Base-by-base conservation (phyloP, 768 basidiomycete genomes). In the Boletales sp. region DNA sequence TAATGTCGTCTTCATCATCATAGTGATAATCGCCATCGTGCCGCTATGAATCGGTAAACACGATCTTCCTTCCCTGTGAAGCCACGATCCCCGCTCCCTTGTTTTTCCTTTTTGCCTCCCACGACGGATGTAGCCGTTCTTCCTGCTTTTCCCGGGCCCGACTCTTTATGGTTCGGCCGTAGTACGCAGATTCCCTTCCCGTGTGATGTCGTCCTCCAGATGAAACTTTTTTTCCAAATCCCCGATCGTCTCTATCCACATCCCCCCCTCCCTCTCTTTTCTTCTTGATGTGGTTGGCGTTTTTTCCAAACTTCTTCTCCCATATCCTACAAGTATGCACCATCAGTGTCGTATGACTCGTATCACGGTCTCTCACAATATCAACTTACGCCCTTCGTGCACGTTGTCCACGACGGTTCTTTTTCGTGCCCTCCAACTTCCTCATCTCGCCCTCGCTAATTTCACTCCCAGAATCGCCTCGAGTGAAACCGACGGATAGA, bases 261-360 rank as follows among this genome's bases (percentile, higher is more conserved):
- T 37, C 35, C 31, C 57, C 59, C 42, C 58, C 27, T 42, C 44
- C 45, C 45, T 38, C 48, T 48, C 69, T 70, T 38, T 60, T 67
- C 56, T 82, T 86, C 69, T 87, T 87, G 70, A 94, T 79, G 67
- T 98, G 95, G 65, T 95, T 97, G 19, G 95, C 94, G 53, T 84
- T 82, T 52, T 75, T 80, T 42, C 95, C 95, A 59, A 83, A 98
- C 68, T 94, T 97, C 72, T 93, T 94, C 71, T 97, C 95, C 94
- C 95, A 97, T 57, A 98, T 97, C 2, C 94, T 97, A 60, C 27
- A 37, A 10, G 27, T 30, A 2, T 19, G 30, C 8, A 29, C 47
- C 59, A 51, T 51, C 44, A 47, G 36, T 39, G 43, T 32, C 18
- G 12, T 21, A 21, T 21, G 2, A 21, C 4, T 32, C 18, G 12